Evolutionary conservation across 352 stramenopile species (phyloP).

Genomic region (Thalassiosira ordinaria): DNA sequence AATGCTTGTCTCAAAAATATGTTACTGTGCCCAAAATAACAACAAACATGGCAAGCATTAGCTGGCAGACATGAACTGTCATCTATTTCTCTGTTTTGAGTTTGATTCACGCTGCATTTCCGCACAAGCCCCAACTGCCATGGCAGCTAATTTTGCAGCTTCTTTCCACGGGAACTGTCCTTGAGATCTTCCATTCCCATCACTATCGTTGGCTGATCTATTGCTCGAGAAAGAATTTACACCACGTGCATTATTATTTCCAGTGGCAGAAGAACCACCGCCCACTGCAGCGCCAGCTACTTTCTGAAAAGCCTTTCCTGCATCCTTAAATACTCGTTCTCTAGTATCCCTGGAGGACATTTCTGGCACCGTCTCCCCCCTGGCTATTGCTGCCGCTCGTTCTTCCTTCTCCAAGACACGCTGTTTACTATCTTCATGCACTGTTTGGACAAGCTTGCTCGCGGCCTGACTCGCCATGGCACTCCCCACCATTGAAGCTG

Average conservation of each 20-base stretch:
- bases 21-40: no score
- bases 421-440: slow-evolving; percentile 70
- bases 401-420: slow-evolving; percentile 62
- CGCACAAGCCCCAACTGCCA: slow-evolving; percentile 1
- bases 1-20: no score
- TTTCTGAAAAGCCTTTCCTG: slow-evolving; percentile 33
- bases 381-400: slow-evolving; percentile 41
- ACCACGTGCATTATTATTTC: no score
- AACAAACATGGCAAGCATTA: no score
- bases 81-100: slow-evolving; percentile 5
- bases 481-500: slow-evolving; percentile 60
- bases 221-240: background rate
- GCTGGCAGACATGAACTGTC: no score
- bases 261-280: background rate
- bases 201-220: background rate
- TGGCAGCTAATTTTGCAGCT: slow-evolving; percentile 17
- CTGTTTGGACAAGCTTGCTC: slow-evolving; percentile 43
- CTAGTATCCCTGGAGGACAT: slow-evolving; percentile 20
- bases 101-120: slow-evolving; percentile 31
- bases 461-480: slow-evolving; percentile 66
- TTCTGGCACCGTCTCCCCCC: slow-evolving; percentile 58
- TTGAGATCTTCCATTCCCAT: background rate
- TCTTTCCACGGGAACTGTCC: slow-evolving; percentile 19
- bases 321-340: slow-evolving; percentile 50
- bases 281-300: slow-evolving; percentile 27